A percentile compares a stretch with the other conserved stretches of the same genome.
Conservation (phyloP, 1,139 yeast species). For the Dujonia santamariae region DNA sequence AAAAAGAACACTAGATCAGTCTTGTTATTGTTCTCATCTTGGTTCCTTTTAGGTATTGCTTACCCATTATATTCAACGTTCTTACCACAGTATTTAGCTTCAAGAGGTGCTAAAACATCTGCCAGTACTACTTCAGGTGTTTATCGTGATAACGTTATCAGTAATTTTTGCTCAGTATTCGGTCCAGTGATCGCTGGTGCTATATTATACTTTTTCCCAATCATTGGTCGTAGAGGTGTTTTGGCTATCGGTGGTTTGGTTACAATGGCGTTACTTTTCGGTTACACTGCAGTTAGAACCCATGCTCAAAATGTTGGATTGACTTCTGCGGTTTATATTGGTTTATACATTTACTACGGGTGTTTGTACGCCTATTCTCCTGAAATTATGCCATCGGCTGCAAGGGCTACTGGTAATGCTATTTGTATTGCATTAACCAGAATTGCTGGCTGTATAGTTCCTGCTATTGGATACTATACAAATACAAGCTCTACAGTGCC, state of each 20-base stretch:
- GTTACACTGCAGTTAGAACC: constrained; percentile 29
- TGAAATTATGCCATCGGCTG: constrained; percentile 33
- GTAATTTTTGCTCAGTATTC: constrained; percentile 25
- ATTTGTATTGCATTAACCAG: constrained; percentile 28
- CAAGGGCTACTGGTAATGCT: constrained; percentile 34
- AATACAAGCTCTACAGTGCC: constrained; percentile 28
- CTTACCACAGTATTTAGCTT: constrained; percentile 34
- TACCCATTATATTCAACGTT: constrained; percentile 40
- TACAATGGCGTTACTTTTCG: constrained; percentile 33
- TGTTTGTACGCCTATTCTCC: constrained; percentile 34
- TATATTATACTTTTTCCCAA: constrained; percentile 22
- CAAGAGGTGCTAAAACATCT: constrained; percentile 37
- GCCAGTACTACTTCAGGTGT: constrained; percentile 25
- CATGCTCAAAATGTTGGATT: constrained; percentile 28
- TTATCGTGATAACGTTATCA: constrained; percentile 29
- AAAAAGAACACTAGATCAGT: constrained; percentile 25
- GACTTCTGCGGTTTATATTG: constrained; percentile 26
- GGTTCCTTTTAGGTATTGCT: constrained; percentile 37
- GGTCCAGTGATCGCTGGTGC: constrained; percentile 35
- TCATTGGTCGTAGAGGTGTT: constrained; percentile 32
- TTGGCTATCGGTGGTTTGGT: constrained; percentile 31
- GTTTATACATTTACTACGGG: constrained; percentile 31
- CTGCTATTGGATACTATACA: constrained; percentile 29
- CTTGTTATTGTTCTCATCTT: constrained; percentile 26
- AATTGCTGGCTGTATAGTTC: constrained; percentile 27